Conservation (phyloP, 352 stramenopile species). For the Globisporangium orthogonon region DNA sequence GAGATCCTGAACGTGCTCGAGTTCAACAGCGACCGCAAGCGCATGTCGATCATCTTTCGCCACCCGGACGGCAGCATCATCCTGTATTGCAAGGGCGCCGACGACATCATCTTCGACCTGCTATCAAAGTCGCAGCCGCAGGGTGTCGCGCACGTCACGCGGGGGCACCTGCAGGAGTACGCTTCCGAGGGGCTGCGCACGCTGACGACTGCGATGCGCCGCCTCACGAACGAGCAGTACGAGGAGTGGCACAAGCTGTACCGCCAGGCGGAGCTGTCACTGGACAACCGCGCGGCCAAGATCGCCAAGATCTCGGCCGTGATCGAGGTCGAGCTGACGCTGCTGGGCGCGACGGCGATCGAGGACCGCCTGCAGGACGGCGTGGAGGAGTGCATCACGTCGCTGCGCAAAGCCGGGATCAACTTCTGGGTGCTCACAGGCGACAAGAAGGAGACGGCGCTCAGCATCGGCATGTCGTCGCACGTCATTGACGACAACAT, state of each 20-base stretch:
- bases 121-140: constrained; percentile 13
- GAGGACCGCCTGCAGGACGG: constrained; percentile 95
- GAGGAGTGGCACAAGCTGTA: constrained; percentile 49
- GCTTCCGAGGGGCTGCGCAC: constrained; percentile 76
- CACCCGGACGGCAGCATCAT: constrained; percentile 37
- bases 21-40: constrained; percentile 93
- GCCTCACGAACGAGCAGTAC: constrained; percentile 51
- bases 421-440: constrained; percentile 98
- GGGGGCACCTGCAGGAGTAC: constrained; percentile 50
- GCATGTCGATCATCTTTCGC: constrained; percentile 95
- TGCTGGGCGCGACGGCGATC: constrained; percentile 93
- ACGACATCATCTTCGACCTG: constrained; percentile 81
- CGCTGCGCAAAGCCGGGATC: constrained; percentile 91
- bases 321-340: constrained; percentile 63
- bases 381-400: constrained; percentile 91
- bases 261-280: constrained; percentile 36
- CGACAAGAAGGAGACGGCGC: constrained; percentile 96
- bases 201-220: constrained; percentile 53
- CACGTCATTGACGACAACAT: constrained; percentile 89
- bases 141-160: constrained; percentile 16
- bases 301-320: constrained; percentile 49
- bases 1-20: constrained; percentile 79
- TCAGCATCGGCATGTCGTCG: constrained; percentile 95
- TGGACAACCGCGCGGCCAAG: constrained; percentile 42
- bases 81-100: constrained; percentile 77